Evolutionary conservation across 2,329 filamentous ascomycete genomes (phyloP), one percentile per base, ranked within the genome.

Genomic region (Hypomyces perniciosus): DNA sequence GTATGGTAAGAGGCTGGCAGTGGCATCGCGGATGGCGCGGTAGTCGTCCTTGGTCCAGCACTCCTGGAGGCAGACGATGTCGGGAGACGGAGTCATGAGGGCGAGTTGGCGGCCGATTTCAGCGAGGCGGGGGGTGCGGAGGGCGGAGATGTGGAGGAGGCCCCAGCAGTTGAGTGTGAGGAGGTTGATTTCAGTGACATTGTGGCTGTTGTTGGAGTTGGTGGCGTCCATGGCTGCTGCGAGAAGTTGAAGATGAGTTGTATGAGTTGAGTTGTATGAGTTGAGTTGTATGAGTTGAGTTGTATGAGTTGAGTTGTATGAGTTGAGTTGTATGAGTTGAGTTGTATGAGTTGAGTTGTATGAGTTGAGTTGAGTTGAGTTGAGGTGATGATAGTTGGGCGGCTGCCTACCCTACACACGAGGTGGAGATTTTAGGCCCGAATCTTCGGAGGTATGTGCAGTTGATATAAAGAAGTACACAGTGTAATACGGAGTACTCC

Each of bases 161-260:
- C 93, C 93, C 92, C 93, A 97, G 81, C 90, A 96, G 71, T 99
- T 99, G 67, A 96, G 81, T 4, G 89, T 93, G 57, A 96, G 73
- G 59, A 97, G 77, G 63, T 87, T 85, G 65, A 97, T 80, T 52
- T 84, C 78, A 31, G 72, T 72, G 13, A 50, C n/a, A 37, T 35
- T 39, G 45, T 41, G 45, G 12, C 8, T 20, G 51, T 56, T 55
- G 13, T 51, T 50, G 40, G 55, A 57, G 46, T 55, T 56, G 46
- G 57, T 54, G 38, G 56, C 56, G 27, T 56, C 12, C 30, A 20
- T 42, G 38, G 40, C 30, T 31, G n/a, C 8, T 44, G 39, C 28
- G 26, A 3, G 20, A 20, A 20, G 20, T 20, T 20, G 33, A 35
- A 4, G 33, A 35, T 8, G 33, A 35, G 33, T 2, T 35, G 33